Base-by-base conservation (phyloP, 2,329 filamentous ascomycete species). In the Trichoderma oligosporum region DNA sequence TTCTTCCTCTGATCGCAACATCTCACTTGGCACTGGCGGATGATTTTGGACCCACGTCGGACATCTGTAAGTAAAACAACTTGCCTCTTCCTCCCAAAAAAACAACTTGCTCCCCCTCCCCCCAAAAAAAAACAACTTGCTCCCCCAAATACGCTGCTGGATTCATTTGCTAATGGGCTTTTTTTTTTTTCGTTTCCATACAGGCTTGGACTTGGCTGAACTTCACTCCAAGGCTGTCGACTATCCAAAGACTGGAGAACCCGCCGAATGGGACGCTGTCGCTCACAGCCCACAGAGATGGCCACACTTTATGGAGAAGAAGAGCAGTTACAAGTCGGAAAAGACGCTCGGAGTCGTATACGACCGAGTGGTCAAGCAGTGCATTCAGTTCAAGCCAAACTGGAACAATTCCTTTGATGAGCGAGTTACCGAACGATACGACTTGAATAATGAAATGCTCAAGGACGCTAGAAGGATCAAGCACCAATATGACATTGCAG, bases 201-300 rank as follows among this genome's bases (percentile, higher is more conserved):
- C 11, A 84, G 82, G 82, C 64, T 73, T 94, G 0, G 75, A 84
- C 49, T 78, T 97, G 4, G 91, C 93, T 2, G 76, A 81, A 7
- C 75, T 97, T 2, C 94, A 99, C 69, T 97, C 94, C 0, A 84
- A 86, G 64, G 93, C 94, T 0, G 94, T 99, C 1, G 94, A 99
- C 70, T 99, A 94, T 68, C 86, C 89, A 42, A 99, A 99, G 74
- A 93, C 90, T 1, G 94, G 94, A 0, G 80, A 87, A 8, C 82
- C 88, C 0, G 93, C 92, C 0, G 73, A 79, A 18, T 87, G 96
- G 76, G 76, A 77, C 6, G 73, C 75, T 36, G 74, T 78, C 0
- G 8, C 3, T 39, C 74, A 94, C 4, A 75, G 77, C n/a, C 85
- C 88, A 0, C 75, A 65, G 5, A 74, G 65, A 54, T 96, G 84